Conservation (phyloP, 805 yeast genomes). For the Candida gorgasii region DNA sequence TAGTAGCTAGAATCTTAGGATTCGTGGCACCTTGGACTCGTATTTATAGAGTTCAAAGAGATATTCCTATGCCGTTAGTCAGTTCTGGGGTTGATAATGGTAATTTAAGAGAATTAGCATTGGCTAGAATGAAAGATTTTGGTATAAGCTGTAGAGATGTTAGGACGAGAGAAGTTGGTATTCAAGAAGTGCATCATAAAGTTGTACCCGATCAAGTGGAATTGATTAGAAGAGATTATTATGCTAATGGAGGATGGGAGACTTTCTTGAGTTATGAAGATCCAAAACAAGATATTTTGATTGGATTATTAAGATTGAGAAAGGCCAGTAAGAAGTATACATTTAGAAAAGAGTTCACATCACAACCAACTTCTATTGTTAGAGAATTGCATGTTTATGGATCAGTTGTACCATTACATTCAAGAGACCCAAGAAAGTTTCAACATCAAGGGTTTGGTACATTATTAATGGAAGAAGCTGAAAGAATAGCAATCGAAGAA, state of each 20-base stretch:
- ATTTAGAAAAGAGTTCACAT: constrained; percentile 81
- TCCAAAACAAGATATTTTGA: constrained; percentile 92
- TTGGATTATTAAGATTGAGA: constrained; percentile 85
- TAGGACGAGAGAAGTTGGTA: constrained; percentile 97
- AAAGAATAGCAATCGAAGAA: constrained; percentile 90
- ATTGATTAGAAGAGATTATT: constrained; percentile 89
- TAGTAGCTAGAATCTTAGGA: constrained; percentile 94
- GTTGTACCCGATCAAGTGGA: constrained; percentile 97
- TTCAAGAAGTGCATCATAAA: constrained; percentile 96
- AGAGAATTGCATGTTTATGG: constrained; percentile 97
- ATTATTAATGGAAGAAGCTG: constrained; percentile 96
- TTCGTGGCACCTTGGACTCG: constrained; percentile 99
- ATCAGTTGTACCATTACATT: constrained; percentile 93
- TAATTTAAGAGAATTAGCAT: constrained; percentile 88
- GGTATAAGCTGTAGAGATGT: constrained; percentile 96
- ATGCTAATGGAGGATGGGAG: constrained; percentile 99
- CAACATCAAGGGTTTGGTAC: constrained; percentile 99
- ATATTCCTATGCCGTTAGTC: constrained; percentile 98
- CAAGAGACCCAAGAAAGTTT: constrained; percentile 95
- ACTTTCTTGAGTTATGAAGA: constrained; percentile 95
- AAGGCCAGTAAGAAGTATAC: constrained; percentile 88
- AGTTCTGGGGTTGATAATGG: constrained; percentile 98
- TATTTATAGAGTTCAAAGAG: constrained; percentile 96
- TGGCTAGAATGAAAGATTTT: constrained; percentile 97
- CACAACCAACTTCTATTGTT: constrained; percentile 89